A percentile compares a stretch with the other conserved stretches of the same genome.
These are phyloP conservation scores for Coemansia aciculifera DNA, from an alignment of 192 early-diverging fungal species.

Conservation along the genomic window DNA sequence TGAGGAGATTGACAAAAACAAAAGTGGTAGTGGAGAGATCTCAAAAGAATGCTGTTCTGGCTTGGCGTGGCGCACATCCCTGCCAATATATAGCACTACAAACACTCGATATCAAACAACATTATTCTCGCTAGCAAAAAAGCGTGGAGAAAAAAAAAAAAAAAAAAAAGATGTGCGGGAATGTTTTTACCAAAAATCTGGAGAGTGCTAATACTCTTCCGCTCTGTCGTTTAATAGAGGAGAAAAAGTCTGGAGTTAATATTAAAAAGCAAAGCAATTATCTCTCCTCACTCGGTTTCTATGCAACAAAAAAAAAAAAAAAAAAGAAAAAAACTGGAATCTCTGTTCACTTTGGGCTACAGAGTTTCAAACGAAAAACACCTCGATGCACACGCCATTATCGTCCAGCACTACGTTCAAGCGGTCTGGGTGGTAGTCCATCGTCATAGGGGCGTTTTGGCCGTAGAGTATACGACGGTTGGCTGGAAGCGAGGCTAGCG, in stretches of 20 bases:
- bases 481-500: slow-evolving; percentile 1
- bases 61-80: neutral
- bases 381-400: slow-evolving; percentile 10
- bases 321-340: neutral
- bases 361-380: slow-evolving; percentile 9
- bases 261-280: neutral
- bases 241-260: neutral
- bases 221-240: neutral
- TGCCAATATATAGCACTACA: neutral
- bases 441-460: slow-evolving; percentile 14
- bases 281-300: neutral
- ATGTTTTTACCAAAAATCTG: neutral
- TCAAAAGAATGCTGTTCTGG: too few species aligned
- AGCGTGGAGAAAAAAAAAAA: neutral
- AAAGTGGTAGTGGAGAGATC: neutral
- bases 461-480: slow-evolving; percentile 24
- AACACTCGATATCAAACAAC: neutral
- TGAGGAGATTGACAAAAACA: neutral
- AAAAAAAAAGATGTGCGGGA: neutral
- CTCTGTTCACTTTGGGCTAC: neutral
- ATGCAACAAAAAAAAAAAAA: neutral
- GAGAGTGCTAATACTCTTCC: neutral
- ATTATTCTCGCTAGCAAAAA: neutral
- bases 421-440: slow-evolving; percentile 25
- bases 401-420: slow-evolving; percentile 31